Evolutionary conservation across 768 basidiomycete genomes (phyloP).

Genomic region (Dioszegia aurantiaca): DNA sequence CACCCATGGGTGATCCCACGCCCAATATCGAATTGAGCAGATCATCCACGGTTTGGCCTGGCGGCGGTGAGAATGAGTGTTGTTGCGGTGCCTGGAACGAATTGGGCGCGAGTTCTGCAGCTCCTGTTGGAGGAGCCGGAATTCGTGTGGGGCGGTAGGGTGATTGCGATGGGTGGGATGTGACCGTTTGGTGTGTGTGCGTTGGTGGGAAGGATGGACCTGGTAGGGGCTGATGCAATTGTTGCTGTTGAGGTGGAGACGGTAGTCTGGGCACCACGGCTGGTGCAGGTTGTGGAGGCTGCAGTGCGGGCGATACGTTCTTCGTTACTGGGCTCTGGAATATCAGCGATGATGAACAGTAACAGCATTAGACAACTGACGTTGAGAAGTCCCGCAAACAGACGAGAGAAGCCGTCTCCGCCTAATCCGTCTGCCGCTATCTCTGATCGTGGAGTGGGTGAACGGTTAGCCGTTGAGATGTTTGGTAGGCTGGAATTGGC

Average conservation of each 20-base stretch:
- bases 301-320: background rate
- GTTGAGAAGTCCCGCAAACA: slow-evolving; percentile 32
- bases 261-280: slow-evolving; percentile 1
- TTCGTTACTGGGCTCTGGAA: background rate
- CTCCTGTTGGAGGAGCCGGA: background rate
- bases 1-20: slow-evolving; percentile 5
- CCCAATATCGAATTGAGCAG: slow-evolving; percentile 38
- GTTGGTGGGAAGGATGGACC: too few relatives aligned
- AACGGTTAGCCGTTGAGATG: slow-evolving; percentile 1
- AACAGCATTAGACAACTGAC: slow-evolving; percentile 15
- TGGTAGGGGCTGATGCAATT: background rate
- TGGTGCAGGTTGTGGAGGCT: slow-evolving; percentile 2
- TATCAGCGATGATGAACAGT: background rate
- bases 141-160: background rate
- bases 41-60: slow-evolving; percentile 43
- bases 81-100: slow-evolving; percentile 14
- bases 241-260: slow-evolving; percentile 1
- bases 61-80: slow-evolving; percentile 20
- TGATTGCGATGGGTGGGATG: too few relatives aligned
- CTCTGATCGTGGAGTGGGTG: slow-evolving; percentile 4
- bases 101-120: slow-evolving; percentile 2
- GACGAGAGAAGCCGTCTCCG: slow-evolving; percentile 34
- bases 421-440: background rate
- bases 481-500: background rate
- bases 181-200: too few relatives aligned